Conservation (phyloP, 1,284 basidiomycete genomes). For the Cutaneotrichosporon spelunceum region DNA sequence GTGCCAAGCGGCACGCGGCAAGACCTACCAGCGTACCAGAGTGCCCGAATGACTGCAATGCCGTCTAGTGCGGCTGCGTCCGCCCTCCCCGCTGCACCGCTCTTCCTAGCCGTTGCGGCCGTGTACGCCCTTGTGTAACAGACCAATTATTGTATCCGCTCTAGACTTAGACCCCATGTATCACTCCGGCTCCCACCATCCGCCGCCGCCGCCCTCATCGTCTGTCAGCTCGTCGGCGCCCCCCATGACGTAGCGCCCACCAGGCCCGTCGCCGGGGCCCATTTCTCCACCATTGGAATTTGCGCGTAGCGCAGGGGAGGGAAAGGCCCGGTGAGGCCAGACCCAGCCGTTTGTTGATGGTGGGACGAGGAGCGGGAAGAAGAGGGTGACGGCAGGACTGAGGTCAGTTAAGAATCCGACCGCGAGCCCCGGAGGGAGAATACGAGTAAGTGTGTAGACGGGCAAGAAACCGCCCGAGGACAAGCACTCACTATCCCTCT, state of each 20-base stretch:
- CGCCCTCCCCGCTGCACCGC: background rate
- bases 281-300: constrained; percentile 47
- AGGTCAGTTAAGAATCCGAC: constrained; percentile 7
- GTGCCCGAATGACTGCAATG: background rate
- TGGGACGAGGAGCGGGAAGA: constrained; percentile 73
- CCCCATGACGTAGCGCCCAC: constrained; percentile 51
- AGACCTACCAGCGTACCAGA: background rate
- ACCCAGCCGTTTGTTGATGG: constrained; percentile 82
- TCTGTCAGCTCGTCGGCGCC: constrained; percentile 28
- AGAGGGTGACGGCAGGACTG: constrained; percentile 69
- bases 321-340: constrained; percentile 50
- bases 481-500: constrained; percentile 70
- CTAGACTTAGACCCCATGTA: constrained; percentile 1
- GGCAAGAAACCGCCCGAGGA: no score
- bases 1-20: background rate
- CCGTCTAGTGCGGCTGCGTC: background rate
- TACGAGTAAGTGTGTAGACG: background rate
- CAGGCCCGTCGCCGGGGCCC: constrained; percentile 62
- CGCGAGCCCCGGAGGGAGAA: background rate
- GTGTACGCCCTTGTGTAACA: background rate
- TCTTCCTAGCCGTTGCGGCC: background rate
- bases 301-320: background rate
- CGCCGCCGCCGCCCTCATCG: constrained; percentile 26
- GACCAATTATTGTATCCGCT: background rate
- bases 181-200: constrained; percentile 20